Conservation (phyloP, 1,284 basidiomycete genomes). For the Fistulina hepatica region DNA sequence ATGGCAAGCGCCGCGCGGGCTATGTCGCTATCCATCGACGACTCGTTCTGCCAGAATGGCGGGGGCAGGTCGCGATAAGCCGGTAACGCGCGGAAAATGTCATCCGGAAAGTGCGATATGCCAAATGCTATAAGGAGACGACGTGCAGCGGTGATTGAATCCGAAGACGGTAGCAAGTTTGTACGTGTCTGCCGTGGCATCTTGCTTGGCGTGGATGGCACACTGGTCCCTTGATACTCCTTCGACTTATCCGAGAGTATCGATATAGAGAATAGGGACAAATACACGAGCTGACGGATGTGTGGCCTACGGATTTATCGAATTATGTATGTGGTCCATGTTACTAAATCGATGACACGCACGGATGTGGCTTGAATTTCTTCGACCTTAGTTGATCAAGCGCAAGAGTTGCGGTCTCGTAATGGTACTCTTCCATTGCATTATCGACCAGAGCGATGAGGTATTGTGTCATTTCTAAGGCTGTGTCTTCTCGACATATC, state of each 20-base stretch:
- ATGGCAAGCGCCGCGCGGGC: slow-evolving; percentile 43
- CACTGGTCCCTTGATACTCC: too few relatives aligned
- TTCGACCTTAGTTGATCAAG: slow-evolving; percentile 49
- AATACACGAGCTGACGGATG: slow-evolving; percentile 55
- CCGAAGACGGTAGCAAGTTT: slow-evolving; percentile 31
- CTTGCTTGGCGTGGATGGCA: slow-evolving; percentile 37
- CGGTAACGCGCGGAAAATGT: slow-evolving; percentile 46
- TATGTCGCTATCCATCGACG: slow-evolving; percentile 45
- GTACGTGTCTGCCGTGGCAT: slow-evolving; percentile 31
- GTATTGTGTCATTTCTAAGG: slow-evolving; percentile 44
- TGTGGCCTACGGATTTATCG: too few relatives aligned
- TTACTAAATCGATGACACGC: slow-evolving; percentile 19
- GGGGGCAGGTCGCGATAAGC: slow-evolving; percentile 25
- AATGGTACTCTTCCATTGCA: slow-evolving; percentile 64
- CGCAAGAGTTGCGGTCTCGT: slow-evolving; percentile 47
- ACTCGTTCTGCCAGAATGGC: slow-evolving; percentile 17
- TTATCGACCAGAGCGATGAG: slow-evolving; percentile 53
- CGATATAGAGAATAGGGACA: slow-evolving; percentile 47
- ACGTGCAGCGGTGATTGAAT: slow-evolving; percentile 38
- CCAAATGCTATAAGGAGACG: slow-evolving; percentile 46
- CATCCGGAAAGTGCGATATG: slow-evolving; percentile 42
- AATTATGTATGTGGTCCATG: slow-evolving; percentile 23
- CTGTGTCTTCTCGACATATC: too few relatives aligned
- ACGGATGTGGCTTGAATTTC: slow-evolving; percentile 44
- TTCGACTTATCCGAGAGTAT: slow-evolving; percentile 23